Evolutionary conservation across 768 basidiomycete genomes (phyloP).

Genomic region (Panus rudis): DNA sequence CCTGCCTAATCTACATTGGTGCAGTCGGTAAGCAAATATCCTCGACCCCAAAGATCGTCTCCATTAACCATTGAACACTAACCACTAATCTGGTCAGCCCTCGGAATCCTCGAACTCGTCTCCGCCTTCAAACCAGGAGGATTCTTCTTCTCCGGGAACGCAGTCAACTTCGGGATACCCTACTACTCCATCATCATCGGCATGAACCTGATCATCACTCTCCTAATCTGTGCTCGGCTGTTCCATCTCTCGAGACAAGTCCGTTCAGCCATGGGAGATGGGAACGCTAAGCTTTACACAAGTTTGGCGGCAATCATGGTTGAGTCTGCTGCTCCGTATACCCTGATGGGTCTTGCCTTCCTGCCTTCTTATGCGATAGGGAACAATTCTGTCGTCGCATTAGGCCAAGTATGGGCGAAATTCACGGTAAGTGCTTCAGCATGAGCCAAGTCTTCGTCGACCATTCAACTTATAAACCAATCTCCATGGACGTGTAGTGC

Average conservation of each 20-base stretch:
- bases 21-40: constrained; percentile 13
- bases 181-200: constrained; percentile 35
- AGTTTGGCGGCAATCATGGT: constrained; percentile 30
- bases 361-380: constrained; percentile 31
- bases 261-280: constrained; percentile 22
- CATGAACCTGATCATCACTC: constrained; percentile 35
- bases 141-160: constrained; percentile 32
- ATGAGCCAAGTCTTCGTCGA: background rate
- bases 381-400: constrained; percentile 27
- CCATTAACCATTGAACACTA: background rate
- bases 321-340: constrained; percentile 36
- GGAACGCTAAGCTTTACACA: constrained; percentile 30
- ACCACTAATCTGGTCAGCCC: constrained; percentile 18
- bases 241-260: constrained; percentile 24
- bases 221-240: constrained; percentile 33
- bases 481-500: too few species aligned
- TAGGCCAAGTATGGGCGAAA: constrained; percentile 36
- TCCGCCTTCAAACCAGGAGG: constrained; percentile 31
- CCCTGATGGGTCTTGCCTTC: constrained; percentile 31
- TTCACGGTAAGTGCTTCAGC: constrained; percentile 28
- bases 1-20: constrained; percentile 15
- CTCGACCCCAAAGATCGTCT: background rate
- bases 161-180: constrained; percentile 32
- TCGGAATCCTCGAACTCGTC: constrained; percentile 34
- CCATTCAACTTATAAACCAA: background rate